These are phyloP conservation scores for Saturnispora quitensis DNA, from an alignment of 805 yeast species.

Conservation along the genomic window DNA sequence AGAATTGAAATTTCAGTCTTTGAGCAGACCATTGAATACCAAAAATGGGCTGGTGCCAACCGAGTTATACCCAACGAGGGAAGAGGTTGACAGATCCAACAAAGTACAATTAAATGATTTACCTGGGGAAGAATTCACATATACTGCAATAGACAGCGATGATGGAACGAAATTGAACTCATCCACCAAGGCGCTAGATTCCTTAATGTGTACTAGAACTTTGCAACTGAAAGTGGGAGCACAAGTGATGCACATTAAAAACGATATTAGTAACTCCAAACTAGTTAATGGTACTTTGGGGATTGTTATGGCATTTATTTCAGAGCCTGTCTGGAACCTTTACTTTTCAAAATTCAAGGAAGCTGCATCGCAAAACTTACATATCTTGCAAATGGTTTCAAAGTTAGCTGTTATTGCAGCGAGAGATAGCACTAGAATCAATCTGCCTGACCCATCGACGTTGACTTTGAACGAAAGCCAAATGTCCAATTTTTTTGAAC, in stretches of 20 bases:
- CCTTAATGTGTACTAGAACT: constrained; percentile 60
- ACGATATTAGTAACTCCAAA: constrained; percentile 47
- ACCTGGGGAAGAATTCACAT: constrained; percentile 37
- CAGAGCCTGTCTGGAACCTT: constrained; percentile 21
- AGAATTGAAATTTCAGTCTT: constrained; percentile 35
- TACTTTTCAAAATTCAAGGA: constrained; percentile 12
- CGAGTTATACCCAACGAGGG: constrained; percentile 77
- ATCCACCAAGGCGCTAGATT: constrained; percentile 21
- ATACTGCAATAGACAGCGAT: constrained; percentile 34
- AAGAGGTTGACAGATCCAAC: constrained; percentile 78
- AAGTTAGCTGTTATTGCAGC: constrained; percentile 1
- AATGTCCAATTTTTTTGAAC: constrained; percentile 8
- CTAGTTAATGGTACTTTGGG: constrained; percentile 93
- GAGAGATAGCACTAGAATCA: constrained; percentile 7
- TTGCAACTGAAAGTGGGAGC: constrained; percentile 72
- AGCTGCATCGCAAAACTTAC: constrained; percentile 4
- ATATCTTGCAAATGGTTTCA: constrained; percentile 9
- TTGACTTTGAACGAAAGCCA: constrained; percentile 7
- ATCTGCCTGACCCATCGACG: constrained; percentile 6
- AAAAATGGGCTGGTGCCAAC: constrained; percentile 82
- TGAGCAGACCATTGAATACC: constrained; percentile 51
- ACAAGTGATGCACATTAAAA: constrained; percentile 90
- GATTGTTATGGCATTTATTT: constrained; percentile 48
- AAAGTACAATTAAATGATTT: constrained; percentile 38
- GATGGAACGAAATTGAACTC: constrained; percentile 9